phyloP scores from a whole-genome alignment of 2,329 filamentous ascomycete genomes.

The Purpureocillium lavendulum region DNA sequence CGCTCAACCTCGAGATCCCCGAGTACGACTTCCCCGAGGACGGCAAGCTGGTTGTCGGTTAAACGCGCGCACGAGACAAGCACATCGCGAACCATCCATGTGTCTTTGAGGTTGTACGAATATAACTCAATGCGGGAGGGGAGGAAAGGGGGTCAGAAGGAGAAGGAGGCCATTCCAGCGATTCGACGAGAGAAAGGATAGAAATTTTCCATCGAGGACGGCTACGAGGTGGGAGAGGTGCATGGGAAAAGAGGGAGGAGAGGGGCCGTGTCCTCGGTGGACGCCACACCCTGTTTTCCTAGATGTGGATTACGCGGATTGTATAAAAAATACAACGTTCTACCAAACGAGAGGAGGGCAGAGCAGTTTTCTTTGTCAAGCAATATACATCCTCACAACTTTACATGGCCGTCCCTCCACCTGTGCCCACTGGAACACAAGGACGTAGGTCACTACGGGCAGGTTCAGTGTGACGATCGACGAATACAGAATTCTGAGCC shows the following conservation, averaged over 20 bases:
- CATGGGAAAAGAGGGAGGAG: slow-evolving; percentile 7
- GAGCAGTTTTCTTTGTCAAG: neutral
- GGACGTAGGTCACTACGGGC: no score
- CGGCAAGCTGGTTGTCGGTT: slow-evolving; percentile 85
- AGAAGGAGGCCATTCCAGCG: no score
- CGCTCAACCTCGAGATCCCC: slow-evolving; percentile 94
- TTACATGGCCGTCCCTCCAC: neutral
- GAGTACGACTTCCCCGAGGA: slow-evolving; percentile 90
- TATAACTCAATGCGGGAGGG: slow-evolving; percentile 2
- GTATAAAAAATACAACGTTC: slow-evolving; percentile 30
- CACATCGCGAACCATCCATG: no score
- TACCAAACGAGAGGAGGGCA: slow-evolving; percentile 6
- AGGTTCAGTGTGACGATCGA: no score
- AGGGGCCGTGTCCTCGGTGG: slow-evolving; percentile 10
- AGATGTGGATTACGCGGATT: slow-evolving; percentile 26
- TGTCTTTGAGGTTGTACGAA: slow-evolving; percentile 10
- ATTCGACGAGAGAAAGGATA: no score
- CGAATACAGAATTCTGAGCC: neutral
- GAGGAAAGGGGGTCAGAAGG: no score
- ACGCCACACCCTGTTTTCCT: slow-evolving; percentile 21
- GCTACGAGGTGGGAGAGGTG: slow-evolving; percentile 11
- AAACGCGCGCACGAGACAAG: slow-evolving; percentile 29
- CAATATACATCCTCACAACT: neutral
- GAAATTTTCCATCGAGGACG: neutral
- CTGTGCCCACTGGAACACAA: no score